These are phyloP conservation scores for Lophium mytilinum DNA, from an alignment of 495 filamentous ascomycete genomes.

Conservation along the genomic window DNA sequence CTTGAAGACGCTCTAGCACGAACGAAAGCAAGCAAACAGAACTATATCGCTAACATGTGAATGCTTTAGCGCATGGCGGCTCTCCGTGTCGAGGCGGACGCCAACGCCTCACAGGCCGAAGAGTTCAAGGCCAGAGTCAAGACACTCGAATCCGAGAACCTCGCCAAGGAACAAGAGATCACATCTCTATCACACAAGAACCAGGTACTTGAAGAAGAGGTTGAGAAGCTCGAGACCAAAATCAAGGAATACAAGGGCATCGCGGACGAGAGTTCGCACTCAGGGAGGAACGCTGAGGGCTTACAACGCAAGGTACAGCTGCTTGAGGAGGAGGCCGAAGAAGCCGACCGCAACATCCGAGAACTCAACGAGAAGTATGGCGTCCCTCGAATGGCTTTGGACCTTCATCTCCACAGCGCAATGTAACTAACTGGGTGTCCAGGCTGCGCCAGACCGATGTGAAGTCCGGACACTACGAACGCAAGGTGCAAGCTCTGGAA, in stretches of 20 bases:
- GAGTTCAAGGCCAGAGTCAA: slow-evolving; percentile 84
- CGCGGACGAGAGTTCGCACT: slow-evolving; percentile 63
- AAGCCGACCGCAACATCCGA: slow-evolving; percentile 85
- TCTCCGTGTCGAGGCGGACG: slow-evolving; percentile 88
- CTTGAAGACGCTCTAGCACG: slow-evolving; percentile 29
- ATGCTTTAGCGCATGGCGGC: slow-evolving; percentile 72
- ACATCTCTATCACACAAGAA: slow-evolving; percentile 90
- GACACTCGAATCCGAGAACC: slow-evolving; percentile 85
- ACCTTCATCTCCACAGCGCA: background rate
- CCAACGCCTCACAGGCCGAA: slow-evolving; percentile 66
- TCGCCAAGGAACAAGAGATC: slow-evolving; percentile 95
- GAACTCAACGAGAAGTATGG: slow-evolving; percentile 98
- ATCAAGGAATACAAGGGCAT: slow-evolving; percentile 47
- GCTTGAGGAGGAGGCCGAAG: slow-evolving; percentile 94
- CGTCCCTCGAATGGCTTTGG: slow-evolving; percentile 1
- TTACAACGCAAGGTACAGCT: slow-evolving; percentile 87
- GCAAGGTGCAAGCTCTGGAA: slow-evolving; percentile 97
- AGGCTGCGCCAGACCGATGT: slow-evolving; percentile 98
- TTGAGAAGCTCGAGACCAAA: slow-evolving; percentile 58
- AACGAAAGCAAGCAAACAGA: too few species aligned
- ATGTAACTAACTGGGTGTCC: background rate
- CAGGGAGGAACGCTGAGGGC: slow-evolving; percentile 77
- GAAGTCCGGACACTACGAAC: slow-evolving; percentile 98
- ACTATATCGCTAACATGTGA: too few species aligned
- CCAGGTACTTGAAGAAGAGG: slow-evolving; percentile 73